Evolutionary conservation across 2,329 filamentous ascomycete species (phyloP).

Genomic region (Cladosporium oxysporum): DNA sequence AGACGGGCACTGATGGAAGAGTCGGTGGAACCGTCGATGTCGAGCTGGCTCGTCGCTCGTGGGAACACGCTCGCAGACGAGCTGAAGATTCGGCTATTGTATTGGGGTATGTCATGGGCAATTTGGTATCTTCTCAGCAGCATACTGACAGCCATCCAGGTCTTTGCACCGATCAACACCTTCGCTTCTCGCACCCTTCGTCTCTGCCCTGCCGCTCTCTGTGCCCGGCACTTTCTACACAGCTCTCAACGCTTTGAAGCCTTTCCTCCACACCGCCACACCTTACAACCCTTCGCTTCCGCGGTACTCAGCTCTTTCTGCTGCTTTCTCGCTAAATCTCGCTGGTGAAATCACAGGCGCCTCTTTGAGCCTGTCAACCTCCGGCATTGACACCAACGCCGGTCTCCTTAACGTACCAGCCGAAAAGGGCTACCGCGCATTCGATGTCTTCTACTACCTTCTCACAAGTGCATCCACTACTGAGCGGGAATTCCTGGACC

Average conservation of each 20-base stretch:
- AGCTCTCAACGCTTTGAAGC: constrained; percentile 76
- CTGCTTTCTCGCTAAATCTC: constrained; percentile 79
- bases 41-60: constrained; percentile 76
- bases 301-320: constrained; percentile 76
- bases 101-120: constrained; percentile 65
- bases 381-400: constrained; percentile 79
- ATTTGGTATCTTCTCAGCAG: not conserved
- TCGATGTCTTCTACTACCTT: constrained; percentile 97
- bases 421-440: constrained; percentile 82
- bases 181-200: constrained; percentile 78
- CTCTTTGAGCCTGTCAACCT: constrained; percentile 75
- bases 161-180: constrained; percentile 88
- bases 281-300: constrained; percentile 84
- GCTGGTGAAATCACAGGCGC: constrained; percentile 76
- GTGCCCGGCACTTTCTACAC: constrained; percentile 75
- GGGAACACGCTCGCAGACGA: constrained; percentile 93
- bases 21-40: constrained; percentile 78
- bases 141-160: constrained; percentile 47
- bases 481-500: constrained; percentile 85
- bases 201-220: constrained; percentile 76
- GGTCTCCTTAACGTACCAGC: constrained; percentile 79
- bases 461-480: constrained; percentile 83
- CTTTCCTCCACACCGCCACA: constrained; percentile 85
- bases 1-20: constrained; percentile 67
- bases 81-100: constrained; percentile 95